Conservation (phyloP, 768 basidiomycete genomes). For the Neoboletus subvelutipes region DNA sequence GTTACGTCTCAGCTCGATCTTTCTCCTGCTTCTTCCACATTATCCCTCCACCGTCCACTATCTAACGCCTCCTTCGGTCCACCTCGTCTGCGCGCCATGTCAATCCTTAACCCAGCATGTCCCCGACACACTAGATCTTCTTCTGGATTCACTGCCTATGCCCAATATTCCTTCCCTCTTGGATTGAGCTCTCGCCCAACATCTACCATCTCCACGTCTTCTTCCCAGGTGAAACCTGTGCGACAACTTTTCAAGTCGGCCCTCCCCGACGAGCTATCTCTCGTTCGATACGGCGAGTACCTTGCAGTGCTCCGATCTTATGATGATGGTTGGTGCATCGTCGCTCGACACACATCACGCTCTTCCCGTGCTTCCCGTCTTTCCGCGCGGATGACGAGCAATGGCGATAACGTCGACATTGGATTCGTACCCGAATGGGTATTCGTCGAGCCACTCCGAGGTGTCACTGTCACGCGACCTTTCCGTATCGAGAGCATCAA, state of each 20-base stretch:
- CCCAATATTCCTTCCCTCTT: conserved; percentile 24
- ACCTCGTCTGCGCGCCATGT: conserved; percentile 17
- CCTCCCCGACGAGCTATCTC: conserved; percentile 69
- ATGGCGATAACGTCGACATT: conserved; percentile 51
- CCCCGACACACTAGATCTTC: conserved; percentile 35
- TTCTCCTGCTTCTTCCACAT: conserved; percentile 43
- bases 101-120: conserved; percentile 14
- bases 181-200: conserved; percentile 9
- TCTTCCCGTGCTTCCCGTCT: conserved; percentile 41
- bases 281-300: conserved; percentile 51
- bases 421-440: conserved; percentile 78
- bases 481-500: conserved; percentile 52
- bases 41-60: conserved; percentile 14
- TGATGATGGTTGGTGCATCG: conserved; percentile 81
- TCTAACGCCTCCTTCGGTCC: conserved; percentile 11
- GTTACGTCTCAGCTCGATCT: conserved; percentile 39
- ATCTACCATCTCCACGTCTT: conserved; percentile 20
- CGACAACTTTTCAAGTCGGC: conserved; percentile 65
- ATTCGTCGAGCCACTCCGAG: conserved; percentile 63
- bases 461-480: conserved; percentile 60
- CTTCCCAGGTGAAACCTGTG: conserved; percentile 50
- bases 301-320: conserved; percentile 64
- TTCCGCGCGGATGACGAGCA: conserved; percentile 8
- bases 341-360: conserved; percentile 50
- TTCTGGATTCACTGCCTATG: conserved; percentile 38